Evolutionary conservation across 805 yeast species (phyloP), one percentile per base, ranked within the genome.

Genomic region (Ogataea angusta): DNA sequence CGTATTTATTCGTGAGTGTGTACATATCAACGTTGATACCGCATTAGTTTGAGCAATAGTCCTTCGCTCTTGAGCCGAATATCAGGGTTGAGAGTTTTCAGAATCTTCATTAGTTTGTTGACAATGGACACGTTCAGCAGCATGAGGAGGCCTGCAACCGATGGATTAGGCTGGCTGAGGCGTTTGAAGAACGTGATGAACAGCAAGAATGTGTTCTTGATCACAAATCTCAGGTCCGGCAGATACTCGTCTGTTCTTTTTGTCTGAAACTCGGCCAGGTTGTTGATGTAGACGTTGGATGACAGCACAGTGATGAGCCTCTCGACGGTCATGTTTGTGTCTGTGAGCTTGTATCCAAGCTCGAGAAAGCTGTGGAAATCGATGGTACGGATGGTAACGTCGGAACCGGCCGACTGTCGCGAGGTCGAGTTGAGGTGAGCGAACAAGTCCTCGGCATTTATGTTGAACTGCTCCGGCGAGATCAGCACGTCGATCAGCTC

Each of bases 241-340:
- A 53, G 38, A 31, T 55, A 59, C 18, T 36, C 42, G 30, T 34
- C 46, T 34, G 27, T 9, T 8, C 37, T 30, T 12, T 43, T 22
- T 3, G 27, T 17, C 10, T 23, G 12, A 3, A 34, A 15, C 28
- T 43, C 40, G 15, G 40, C 40, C 2, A 55, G 30, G 26, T 52
- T 56, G 36, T 59, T 59, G 25, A 59, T 56, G 37, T 53, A 59
- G 5, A 59, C 63, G 35, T 57, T 55, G 10, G 53, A 43, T 5
- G 61, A 54, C 5, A 59, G 42, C 15, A 38, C 28, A 13, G 38
- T 35, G 5, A 41, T 39, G 10, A 46, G 38, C 21, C 34, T 36
- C 16, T 38, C 37, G 5, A 43, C 32, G 14, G 38, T 22, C 17
- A 45, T 30, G 9, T 26, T 18, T 4, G 47, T 28, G 4, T 43